Evolutionary conservation across 1,284 basidiomycete species (phyloP).

Genomic region (Entoloma clypeatum): DNA sequence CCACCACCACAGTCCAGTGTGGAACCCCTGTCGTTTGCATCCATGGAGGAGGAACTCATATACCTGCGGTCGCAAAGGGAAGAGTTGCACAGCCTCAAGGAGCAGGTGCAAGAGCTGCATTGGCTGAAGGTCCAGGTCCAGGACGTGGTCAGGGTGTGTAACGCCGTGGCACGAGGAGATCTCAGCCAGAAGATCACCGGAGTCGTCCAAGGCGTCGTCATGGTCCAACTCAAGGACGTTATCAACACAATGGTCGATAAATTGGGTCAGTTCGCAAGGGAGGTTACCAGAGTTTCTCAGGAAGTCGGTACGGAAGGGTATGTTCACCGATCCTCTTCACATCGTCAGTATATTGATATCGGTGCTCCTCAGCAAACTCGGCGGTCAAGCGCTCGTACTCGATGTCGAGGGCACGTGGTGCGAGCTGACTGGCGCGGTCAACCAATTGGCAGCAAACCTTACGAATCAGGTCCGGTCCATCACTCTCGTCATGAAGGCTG

Average conservation of each 20-base stretch:
- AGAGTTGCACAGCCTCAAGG: no score
- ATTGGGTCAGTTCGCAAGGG: conserved; percentile 77
- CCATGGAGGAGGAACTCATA: no score
- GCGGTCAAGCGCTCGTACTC: conserved; percentile 88
- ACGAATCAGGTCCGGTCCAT: conserved; percentile 91
- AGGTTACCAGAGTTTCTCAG: conserved; percentile 83
- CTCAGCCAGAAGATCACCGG: conserved; percentile 95
- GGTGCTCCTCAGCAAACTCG: conserved; percentile 62
- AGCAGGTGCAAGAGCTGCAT: conserved; percentile 67
- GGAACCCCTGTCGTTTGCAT: no score
- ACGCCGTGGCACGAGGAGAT: conserved; percentile 92
- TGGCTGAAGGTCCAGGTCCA: conserved; percentile 87
- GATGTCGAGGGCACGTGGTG: conserved; percentile 95
- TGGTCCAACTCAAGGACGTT: conserved; percentile 97
- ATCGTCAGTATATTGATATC: not conserved
- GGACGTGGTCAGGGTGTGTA: conserved; percentile 83
- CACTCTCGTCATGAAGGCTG: conserved; percentile 90
- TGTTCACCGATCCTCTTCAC: conserved; percentile 21
- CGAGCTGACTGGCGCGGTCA: conserved; percentile 86
- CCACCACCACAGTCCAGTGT: no score
- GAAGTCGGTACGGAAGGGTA: conserved; percentile 92
- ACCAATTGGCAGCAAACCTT: conserved; percentile 90
- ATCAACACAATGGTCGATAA: conserved; percentile 96
- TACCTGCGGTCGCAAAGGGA: no score
- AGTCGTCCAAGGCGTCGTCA: conserved; percentile 91